These are phyloP conservation scores for Candida silvicultrix DNA, from an alignment of 805 yeast species.

Conservation along the genomic window DNA sequence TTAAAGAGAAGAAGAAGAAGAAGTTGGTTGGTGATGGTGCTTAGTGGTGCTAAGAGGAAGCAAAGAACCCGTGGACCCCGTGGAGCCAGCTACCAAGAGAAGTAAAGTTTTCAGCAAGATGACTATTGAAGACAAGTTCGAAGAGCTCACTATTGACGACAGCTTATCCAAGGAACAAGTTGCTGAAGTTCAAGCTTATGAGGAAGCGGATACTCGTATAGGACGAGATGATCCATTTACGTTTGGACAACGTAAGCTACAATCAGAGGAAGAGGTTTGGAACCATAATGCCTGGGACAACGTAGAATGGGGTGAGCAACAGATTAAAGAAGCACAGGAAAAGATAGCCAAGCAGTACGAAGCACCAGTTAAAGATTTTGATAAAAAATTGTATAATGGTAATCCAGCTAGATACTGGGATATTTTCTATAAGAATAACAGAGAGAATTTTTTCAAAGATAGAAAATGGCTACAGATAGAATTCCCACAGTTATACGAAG, in stretches of 20 bases:
- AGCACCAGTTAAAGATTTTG: constrained; percentile 82
- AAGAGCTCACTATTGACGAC: not conserved
- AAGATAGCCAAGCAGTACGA: constrained; percentile 71
- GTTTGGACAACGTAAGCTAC: constrained; percentile 81
- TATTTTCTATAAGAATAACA: constrained; percentile 82
- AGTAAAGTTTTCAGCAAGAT: not conserved
- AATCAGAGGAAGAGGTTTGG: constrained; percentile 77
- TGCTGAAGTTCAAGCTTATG: not conserved
- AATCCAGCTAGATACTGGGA: constrained; percentile 97
- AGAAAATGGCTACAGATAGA: constrained; percentile 95
- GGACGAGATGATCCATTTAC: constrained; percentile 88
- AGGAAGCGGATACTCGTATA: constrained; percentile 38
- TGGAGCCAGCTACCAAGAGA: not conserved
- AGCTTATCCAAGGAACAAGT: not conserved
- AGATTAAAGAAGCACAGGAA: constrained; percentile 64
- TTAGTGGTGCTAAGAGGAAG: no score
- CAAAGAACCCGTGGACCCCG: not conserved
- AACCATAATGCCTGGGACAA: constrained; percentile 92
- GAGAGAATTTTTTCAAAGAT: constrained; percentile 92
- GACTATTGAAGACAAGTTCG: not conserved
- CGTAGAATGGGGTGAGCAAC: constrained; percentile 96
- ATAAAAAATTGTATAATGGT: constrained; percentile 67
- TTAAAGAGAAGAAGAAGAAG: not conserved
- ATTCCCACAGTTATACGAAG: constrained; percentile 78
- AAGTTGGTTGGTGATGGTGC: no score